A percentile compares a stretch with the other conserved stretches of the same genome.
These are phyloP conservation scores for Sideroxylon spinosum DNA, from an alignment of 179 eudicot species.

Conservation along the genomic window DNA sequence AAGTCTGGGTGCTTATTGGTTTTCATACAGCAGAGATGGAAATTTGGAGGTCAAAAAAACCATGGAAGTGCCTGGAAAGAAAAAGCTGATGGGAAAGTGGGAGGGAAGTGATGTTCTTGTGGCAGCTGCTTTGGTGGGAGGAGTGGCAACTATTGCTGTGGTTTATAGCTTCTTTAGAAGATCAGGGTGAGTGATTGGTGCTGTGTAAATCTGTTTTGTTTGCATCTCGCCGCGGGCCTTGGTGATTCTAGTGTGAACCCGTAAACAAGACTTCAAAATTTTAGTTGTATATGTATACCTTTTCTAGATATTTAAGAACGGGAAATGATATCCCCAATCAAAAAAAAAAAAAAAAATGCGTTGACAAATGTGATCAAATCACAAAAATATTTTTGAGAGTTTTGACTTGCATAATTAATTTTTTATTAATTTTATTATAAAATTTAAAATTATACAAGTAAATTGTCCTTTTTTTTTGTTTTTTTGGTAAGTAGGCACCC, in stretches of 20 bases:
- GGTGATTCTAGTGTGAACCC: slow-evolving; percentile 11
- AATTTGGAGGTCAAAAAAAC: slow-evolving; percentile 31
- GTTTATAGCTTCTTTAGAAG: slow-evolving; percentile 67
- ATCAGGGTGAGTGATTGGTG: slow-evolving; percentile 34
- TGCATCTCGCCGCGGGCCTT: slow-evolving; percentile 2
- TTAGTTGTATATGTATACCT: too few species aligned
- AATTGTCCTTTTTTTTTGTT: too few species aligned
- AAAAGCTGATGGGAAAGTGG: slow-evolving; percentile 46
- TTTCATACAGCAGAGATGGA: slow-evolving; percentile 58
- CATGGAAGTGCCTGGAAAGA: slow-evolving; percentile 23
- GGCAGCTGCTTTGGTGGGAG: slow-evolving; percentile 64
- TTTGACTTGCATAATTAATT: too few species aligned
- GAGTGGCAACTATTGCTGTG: slow-evolving; percentile 72
- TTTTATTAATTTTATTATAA: too few species aligned
- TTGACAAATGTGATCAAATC: too few species aligned
- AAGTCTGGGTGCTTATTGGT: slow-evolving; percentile 55
- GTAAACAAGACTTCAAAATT: too few species aligned
- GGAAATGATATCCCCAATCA: too few species aligned
- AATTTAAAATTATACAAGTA: too few species aligned
- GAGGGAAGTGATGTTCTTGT: slow-evolving; percentile 65
- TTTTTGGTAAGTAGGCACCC: too few species aligned
- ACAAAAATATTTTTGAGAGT: too few species aligned
- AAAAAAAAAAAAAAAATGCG: too few species aligned
- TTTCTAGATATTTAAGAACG: too few species aligned
- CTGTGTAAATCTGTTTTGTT: background rate